phyloP scores from a whole-genome alignment of 495 filamentous ascomycete species.

The Talaromyces nanjingensis region DNA sequence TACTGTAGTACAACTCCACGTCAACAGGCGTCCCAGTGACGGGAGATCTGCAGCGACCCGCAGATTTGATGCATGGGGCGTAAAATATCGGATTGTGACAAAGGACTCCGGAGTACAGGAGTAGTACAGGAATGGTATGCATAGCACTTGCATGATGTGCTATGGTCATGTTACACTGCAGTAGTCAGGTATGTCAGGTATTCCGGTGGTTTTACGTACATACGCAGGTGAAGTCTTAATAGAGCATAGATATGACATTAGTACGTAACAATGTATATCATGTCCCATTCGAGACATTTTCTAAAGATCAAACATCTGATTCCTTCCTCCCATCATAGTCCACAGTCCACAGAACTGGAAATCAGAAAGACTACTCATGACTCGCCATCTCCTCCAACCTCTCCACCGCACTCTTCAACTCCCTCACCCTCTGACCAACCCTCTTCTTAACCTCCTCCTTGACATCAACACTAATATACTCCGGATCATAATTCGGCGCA shows the following conservation, averaged over 20 bases:
- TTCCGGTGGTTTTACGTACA: not conserved
- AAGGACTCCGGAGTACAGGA: not conserved
- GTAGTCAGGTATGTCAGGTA: not conserved
- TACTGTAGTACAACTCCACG: not conserved
- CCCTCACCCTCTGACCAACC: conserved; percentile 34
- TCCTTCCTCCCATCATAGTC: no score
- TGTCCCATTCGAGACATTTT: not conserved
- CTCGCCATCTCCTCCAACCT: conserved; percentile 33
- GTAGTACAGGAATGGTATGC: not conserved
- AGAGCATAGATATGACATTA: no score
- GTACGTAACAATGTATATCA: not conserved
- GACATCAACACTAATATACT: conserved; percentile 18
- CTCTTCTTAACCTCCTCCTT: conserved; percentile 32
- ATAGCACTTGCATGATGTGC: not conserved
- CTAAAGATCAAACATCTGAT: not conserved
- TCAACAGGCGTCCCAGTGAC: not conserved
- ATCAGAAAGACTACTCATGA: conserved; percentile 15
- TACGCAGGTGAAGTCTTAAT: not conserved
- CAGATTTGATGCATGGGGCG: not conserved
- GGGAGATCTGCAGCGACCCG: not conserved
- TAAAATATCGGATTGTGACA: not conserved
- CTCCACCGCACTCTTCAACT: conserved; percentile 38
- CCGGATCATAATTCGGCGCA: conserved; percentile 29
- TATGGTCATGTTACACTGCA: not conserved
- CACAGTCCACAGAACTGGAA: no score